phyloP scores from a whole-genome alignment of 1,284 basidiomycete species.

The Puccinia polysora region DNA sequence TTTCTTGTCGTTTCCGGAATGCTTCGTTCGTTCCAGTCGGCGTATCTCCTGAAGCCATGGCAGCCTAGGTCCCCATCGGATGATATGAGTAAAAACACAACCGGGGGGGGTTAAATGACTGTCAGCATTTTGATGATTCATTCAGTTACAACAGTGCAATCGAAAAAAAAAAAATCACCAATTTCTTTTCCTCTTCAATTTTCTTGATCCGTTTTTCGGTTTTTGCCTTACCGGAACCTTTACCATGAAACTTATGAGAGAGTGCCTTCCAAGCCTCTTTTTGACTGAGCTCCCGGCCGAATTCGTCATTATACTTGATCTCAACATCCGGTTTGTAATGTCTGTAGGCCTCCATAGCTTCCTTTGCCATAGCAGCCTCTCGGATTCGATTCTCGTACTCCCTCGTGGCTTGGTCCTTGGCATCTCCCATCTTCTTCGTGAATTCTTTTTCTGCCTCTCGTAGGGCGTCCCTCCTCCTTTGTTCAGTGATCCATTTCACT shows the following conservation, averaged over 20 bases:
- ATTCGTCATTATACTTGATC: constrained; percentile 94
- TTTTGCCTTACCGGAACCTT: constrained; percentile 41
- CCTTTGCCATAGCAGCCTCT: constrained; percentile 83
- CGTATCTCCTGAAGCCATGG: constrained; percentile 42
- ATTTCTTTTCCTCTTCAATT: constrained; percentile 36
- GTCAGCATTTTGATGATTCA: background rate
- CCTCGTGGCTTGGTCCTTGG: constrained; percentile 82
- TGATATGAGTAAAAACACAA: background rate
- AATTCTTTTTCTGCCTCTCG: constrained; percentile 70
- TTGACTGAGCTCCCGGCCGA: constrained; percentile 77
- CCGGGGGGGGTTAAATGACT: background rate
- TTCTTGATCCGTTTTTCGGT: constrained; percentile 42
- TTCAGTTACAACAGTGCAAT: background rate
- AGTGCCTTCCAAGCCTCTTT: constrained; percentile 65
- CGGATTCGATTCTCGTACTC: constrained; percentile 89
- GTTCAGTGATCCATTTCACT: constrained; percentile 83
- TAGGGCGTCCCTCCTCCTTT: constrained; percentile 68
- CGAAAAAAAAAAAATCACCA: constrained; percentile 14
- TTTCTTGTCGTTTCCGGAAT: constrained; percentile 42
- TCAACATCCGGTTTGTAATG: constrained; percentile 96
- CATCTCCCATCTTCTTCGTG: constrained; percentile 40
- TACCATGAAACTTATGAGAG: constrained; percentile 43
- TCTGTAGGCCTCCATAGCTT: constrained; percentile 76
- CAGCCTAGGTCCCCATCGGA: constrained; percentile 26
- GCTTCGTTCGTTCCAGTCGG: constrained; percentile 43